Percentiles rank a stretch among this genome's conserved stretches.
Evolutionary conservation across 192 early-diverging fungal species (phyloP).

Genomic region (Diversispora epigaea): DNA sequence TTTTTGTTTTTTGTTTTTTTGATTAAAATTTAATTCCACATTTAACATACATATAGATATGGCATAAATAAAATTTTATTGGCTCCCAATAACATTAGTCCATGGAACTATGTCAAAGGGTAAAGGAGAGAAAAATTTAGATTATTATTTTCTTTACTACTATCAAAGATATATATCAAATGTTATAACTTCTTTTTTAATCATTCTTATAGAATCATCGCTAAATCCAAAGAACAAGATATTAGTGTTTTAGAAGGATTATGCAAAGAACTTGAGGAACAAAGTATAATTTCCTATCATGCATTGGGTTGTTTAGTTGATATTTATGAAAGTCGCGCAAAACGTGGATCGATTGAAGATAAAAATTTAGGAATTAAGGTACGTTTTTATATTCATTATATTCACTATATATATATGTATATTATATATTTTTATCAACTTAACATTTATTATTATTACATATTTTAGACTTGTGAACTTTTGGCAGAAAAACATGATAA

Average conservation of each 20-base stretch:
- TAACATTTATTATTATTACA: not conserved
- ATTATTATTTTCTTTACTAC: not conserved
- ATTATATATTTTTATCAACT: not conserved
- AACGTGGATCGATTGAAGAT: conserved; percentile 34
- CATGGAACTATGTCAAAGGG: conserved; percentile 90
- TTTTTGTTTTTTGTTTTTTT: too few relatives aligned
- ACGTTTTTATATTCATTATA: not conserved
- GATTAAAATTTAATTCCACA: conserved; percentile 14
- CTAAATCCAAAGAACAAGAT: conserved; percentile 32
- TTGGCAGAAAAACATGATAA: conserved; percentile 61
- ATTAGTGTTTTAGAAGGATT: conserved; percentile 43
- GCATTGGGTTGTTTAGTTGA: conserved; percentile 45
- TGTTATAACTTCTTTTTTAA: not conserved
- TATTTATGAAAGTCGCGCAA: conserved; percentile 50
- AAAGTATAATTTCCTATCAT: conserved; percentile 43
- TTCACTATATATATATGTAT: not conserved
- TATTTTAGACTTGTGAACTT: conserved; percentile 45
- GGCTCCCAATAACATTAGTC: conserved; percentile 89
- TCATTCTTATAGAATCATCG: conserved; percentile 40
- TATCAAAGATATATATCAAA: not conserved
- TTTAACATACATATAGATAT: conserved; percentile 46
- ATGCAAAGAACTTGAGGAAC: conserved; percentile 39
- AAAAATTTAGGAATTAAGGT: conserved; percentile 45
- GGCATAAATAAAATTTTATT: conserved; percentile 65
- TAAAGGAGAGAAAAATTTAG: conserved; percentile 37